Evolutionary conservation across 768 basidiomycete species (phyloP), one percentile per base, ranked within the genome.

Genomic region (Boletus rubropictus): DNA sequence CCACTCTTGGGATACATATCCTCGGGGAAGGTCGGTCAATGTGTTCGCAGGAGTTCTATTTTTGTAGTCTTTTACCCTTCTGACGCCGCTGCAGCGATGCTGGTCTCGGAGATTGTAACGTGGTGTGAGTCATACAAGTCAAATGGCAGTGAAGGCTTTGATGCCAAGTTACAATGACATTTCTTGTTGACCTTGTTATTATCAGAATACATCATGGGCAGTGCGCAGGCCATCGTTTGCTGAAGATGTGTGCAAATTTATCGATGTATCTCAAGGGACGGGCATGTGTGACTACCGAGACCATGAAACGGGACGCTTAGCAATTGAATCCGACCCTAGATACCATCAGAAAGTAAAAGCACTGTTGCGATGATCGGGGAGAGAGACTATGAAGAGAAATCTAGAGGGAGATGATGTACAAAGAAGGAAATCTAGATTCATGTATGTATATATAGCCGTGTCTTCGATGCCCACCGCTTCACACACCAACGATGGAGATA

Each of bases 401-500:
- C 34, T 39, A 39, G 17, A 36, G n/a, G 25, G 18, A 11, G 24
- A 27, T 40, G 45, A 25, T 48, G 25, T 11, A 39, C 39, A 24
- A 37, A 25, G 36, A 32, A 28, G 28, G 32, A 33, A 28, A n/a
- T 17, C 1, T 28, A 18, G 27, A 34, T 18, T 27, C 42, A 29
- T 47, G n/a, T 21, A 21, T 52, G 20, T 21, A 44, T 48, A 44
- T 48, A 17, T 20, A 10, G 17, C 36, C 10, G 29, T 31, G 27
- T 22, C 42, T 10, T 32, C 37, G 32, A 22, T 14, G 27, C n/a
- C 27, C 18, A 21, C 21, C 20, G 22, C 22, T 32, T 65, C 46
- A 63, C 20, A 65, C 58, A 22, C 71, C 69, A 17, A 65, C 50
- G 10, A 75, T 56, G 15, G 62, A 59, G 25, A 78, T 64, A 17